phyloP scores from a whole-genome alignment of 306 rosid genomes.

The Castanea sativa region DNA sequence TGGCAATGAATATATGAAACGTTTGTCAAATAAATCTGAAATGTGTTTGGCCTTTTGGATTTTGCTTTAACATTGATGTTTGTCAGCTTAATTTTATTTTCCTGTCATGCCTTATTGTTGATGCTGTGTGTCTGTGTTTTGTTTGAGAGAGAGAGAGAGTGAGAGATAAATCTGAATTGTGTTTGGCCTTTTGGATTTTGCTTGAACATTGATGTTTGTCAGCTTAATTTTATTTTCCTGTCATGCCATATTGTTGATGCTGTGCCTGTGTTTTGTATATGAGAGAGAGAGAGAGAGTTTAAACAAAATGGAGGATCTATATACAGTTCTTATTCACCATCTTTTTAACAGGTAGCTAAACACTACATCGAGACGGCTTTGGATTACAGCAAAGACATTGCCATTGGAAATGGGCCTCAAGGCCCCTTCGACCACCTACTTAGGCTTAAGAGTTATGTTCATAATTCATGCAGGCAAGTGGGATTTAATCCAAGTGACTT shows the following conservation, averaged over 20 bases:
- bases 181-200: not conserved
- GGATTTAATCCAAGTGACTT: constrained; percentile 65
- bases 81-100: not conserved
- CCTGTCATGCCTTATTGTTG: not conserved
- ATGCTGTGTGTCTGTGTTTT: not conserved
- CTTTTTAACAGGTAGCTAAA: constrained; percentile 69
- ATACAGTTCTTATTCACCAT: constrained; percentile 10
- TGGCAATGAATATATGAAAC: not conserved
- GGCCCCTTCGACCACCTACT: constrained; percentile 87
- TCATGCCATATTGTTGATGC: not conserved
- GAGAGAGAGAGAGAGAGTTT: too few species aligned
- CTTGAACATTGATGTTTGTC: constrained; percentile 1
- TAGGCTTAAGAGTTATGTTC: constrained; percentile 45
- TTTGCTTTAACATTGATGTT: constrained; percentile 5
- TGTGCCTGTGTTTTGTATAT: not conserved
- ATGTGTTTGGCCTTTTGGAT: not conserved
- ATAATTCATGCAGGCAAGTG: constrained; percentile 37
- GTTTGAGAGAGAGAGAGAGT: too few species aligned
- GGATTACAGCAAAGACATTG: constrained; percentile 69
- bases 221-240: not conserved
- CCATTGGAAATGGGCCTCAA: constrained; percentile 82
- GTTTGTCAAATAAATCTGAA: not conserved
- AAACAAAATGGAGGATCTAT: constrained; percentile 5
- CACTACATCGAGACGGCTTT: constrained; percentile 60
- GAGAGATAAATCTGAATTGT: not conserved